A percentile compares a stretch with the other conserved stretches of the same genome.
Evolutionary conservation across 176 grass and related monocot genomes (phyloP).

Genomic region (Puya raimondii): DNA sequence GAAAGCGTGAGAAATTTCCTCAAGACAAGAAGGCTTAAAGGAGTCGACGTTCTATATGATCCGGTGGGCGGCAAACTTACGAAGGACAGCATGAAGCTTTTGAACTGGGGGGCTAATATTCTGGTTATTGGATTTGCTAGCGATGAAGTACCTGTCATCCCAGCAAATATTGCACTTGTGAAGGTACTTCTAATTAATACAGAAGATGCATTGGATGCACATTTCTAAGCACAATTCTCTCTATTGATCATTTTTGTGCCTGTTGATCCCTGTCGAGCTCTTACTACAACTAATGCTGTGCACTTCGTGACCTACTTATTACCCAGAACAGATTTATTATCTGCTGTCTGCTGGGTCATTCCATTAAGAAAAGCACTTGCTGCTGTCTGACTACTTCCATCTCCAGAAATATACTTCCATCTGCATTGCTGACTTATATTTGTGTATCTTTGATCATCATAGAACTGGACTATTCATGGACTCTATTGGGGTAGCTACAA

Average conservation of each 20-base stretch:
- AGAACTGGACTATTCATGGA: slow-evolving; percentile 98
- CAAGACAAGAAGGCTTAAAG: slow-evolving; percentile 67
- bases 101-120: slow-evolving; percentile 93
- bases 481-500: slow-evolving; percentile 87
- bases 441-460: slow-evolving; percentile 28
- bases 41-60: slow-evolving; percentile 90
- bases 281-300: neutral
- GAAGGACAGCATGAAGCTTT: slow-evolving; percentile 90
- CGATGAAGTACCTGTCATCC: slow-evolving; percentile 78
- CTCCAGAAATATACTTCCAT: slow-evolving; percentile 5
- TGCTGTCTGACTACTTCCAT: neutral
- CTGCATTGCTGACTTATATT: slow-evolving; percentile 4
- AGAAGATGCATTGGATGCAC: neutral
- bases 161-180: slow-evolving; percentile 80
- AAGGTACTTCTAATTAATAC: slow-evolving; percentile 35
- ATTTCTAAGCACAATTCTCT: neutral
- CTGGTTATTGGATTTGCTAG: slow-evolving; percentile 96
- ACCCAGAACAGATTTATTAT: no score
- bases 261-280: neutral
- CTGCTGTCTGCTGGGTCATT: no score
- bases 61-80: slow-evolving; percentile 89
- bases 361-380: no score
- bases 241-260: neutral
- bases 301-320: neutral
- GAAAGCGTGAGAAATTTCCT: slow-evolving; percentile 78